Base-by-base conservation (phyloP, 768 basidiomycete genomes). In the Suillus hirtellus region DNA sequence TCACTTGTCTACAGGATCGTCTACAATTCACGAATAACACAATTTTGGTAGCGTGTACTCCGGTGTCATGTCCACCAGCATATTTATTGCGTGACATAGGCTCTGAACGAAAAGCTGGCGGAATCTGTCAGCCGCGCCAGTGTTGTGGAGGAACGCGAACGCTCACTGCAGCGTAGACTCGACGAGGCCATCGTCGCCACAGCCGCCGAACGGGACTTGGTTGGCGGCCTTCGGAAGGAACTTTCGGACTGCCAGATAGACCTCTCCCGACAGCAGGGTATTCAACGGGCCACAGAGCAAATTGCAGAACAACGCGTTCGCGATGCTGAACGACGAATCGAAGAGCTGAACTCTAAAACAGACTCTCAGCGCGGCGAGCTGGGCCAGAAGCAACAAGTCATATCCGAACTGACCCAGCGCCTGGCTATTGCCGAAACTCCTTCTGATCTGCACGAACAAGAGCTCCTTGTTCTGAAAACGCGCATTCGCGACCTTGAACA, bases 401-500 rank as follows among this genome's bases (percentile, higher is more conserved):
- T 60, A 19, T 60, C 69, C 47, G 71, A 74, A 56, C 49, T 75
- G 60, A 38, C 63, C 10, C 66, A 65, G 47, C 72, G 66, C 60
- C 64, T 75, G 21, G 55, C 69, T 49, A 59, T 64, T 35, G 69
- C 65, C 50, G 73, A 75, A 60, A 60, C 62, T 3, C 66, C 70
- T 10, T 64, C 66, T 31, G 43, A 66, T 27, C 72, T 73, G 64
- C 69, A 70, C 35, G 72, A 71, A 35, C 70, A 71, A 63, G 79
- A 79, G 47, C 64, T 67, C 42, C 67, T 56, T 19, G 49, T 44
- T 4, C 49, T 70, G 60, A 65, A 68, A 37, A 52, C 19, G 24
- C 76, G 72, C 56, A 54, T 75, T 24, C 14, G 55, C 43, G 67
- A 76, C 62, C 56, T 76, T 46, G 68, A 77, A 70, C 69, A 65